phyloP scores from a whole-genome alignment of 2,329 filamentous ascomycete genomes.

The Aspergillus sp. region DNA sequence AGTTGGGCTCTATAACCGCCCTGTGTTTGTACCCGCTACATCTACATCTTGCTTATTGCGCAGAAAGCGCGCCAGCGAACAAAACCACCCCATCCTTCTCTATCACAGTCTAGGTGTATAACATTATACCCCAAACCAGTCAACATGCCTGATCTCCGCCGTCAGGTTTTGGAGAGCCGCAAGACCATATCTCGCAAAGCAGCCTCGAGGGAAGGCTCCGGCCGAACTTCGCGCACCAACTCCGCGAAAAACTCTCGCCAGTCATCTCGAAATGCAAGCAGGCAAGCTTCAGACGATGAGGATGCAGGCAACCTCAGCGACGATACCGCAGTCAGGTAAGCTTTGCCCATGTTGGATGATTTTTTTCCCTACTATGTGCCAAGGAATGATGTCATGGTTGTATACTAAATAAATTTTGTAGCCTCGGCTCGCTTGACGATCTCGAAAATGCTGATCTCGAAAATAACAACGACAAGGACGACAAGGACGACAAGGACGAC shows the following conservation, averaged over 20 bases:
- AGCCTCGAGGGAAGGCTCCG: conserved; percentile 55
- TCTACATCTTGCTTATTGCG: neutral
- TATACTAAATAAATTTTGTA: conserved; percentile 26
- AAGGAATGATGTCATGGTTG: conserved; percentile 37
- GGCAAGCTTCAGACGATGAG: conserved; percentile 60
- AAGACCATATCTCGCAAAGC: conserved; percentile 66
- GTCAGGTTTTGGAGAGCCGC: conserved; percentile 62
- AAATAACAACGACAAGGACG: no score
- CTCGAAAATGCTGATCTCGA: conserved; percentile 12
- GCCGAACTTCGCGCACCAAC: conserved; percentile 51
- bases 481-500: no score
- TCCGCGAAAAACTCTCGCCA: conserved; percentile 54
- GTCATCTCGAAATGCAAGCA: conserved; percentile 55
- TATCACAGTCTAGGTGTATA: neutral
- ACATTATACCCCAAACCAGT: neutral
- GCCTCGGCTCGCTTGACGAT: conserved; percentile 67
- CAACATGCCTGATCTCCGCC: conserved; percentile 51
- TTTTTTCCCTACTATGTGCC: conserved; percentile 14
- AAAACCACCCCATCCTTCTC: neutral
- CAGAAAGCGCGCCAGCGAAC: neutral
- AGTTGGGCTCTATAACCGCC: conserved; percentile 3
- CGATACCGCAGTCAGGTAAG: conserved; percentile 58
- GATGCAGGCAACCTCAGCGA: conserved; percentile 57
- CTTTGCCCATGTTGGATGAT: conserved; percentile 10
- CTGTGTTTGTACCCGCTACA: neutral